Conservation (phyloP, 768 basidiomycete species). For the Lactifluus piperatus region DNA sequence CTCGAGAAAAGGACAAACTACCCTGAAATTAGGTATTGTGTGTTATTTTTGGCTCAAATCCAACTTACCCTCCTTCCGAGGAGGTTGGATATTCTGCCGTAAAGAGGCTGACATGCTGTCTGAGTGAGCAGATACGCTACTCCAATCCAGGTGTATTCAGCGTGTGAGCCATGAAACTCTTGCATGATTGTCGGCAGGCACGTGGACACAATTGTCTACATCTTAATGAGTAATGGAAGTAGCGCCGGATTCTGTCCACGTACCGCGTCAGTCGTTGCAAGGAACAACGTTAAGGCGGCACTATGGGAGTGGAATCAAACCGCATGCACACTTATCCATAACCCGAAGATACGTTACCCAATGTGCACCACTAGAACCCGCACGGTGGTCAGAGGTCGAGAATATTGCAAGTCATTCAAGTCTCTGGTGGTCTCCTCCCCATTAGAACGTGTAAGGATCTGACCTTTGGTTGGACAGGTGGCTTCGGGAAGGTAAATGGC, state of each 20-base stretch:
- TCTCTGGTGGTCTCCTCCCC: not conserved
- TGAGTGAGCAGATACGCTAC: slow-evolving; percentile 82
- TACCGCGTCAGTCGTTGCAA: slow-evolving; percentile 82
- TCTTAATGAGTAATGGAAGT: slow-evolving; percentile 3
- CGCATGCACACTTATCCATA: not conserved
- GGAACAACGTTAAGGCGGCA: slow-evolving; percentile 70
- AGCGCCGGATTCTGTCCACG: slow-evolving; percentile 24
- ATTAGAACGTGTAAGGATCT: not conserved
- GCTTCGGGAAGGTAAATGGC: slow-evolving; percentile 4
- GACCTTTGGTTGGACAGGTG: not conserved
- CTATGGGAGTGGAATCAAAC: slow-evolving; percentile 30
- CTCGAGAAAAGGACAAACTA: slow-evolving; percentile 65
- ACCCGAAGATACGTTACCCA: slow-evolving; percentile 10
- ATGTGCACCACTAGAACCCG: slow-evolving; percentile 16
- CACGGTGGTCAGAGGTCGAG: slow-evolving; percentile 8
- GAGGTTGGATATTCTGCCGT: slow-evolving; percentile 72
- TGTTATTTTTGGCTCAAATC: not conserved
- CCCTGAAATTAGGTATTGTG: slow-evolving; percentile 4
- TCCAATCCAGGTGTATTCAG: slow-evolving; percentile 80
- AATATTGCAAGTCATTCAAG: not conserved
- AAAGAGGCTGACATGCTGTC: slow-evolving; percentile 77
- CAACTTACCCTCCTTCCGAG: slow-evolving; percentile 47
- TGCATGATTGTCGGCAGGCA: slow-evolving; percentile 75
- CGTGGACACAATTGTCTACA: slow-evolving; percentile 68
- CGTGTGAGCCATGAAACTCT: slow-evolving; percentile 56